Base-by-base conservation (phyloP, 2,329 filamentous ascomycete species). In the Aureobasidium mangrovei region DNA sequence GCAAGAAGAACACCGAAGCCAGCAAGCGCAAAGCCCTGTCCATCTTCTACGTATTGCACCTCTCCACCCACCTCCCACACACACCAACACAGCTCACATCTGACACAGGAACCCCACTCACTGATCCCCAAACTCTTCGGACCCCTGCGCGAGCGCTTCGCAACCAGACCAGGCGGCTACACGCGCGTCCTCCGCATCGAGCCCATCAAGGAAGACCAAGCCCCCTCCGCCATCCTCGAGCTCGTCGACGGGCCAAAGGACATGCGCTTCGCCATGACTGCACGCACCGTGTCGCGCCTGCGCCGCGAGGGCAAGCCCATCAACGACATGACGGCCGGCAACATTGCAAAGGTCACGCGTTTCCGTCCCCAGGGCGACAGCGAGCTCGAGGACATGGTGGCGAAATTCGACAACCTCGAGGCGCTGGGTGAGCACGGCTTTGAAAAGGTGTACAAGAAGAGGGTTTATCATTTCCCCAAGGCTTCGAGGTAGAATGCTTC, bases 241-340 rank as follows among this genome's bases (percentile, higher is more conserved):
- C 81, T 98, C 32, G 91, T 98, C 58, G 93, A 98, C 71, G 91
- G 91, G 35, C 89, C 90, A 33, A 86, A 85, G 68, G 93, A 98
- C 71, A 88, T 95, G 76, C 86, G 91, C 33, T 96, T 96, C 73
- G 88, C 89, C 64, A 84, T 97, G 80, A 95, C 91, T 2, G 93
- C 93, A 28, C 86, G 86, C 62, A 84, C 88, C 0, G 77, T 97
- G 5, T 88, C 88, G 41, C 78, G 83, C 29, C 67, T 77, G 56
- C 73, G 77, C 2, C 62, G 65, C 10, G 67, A 73, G 57, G 71
- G 82, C 38, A 76, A 80, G 49, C 68, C 74, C 2, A 73, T 87
- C 63, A 86, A 82, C 61, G 78, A 86, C 32, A 74, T 93, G 62
- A 96, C 91, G 33, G 74, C 76, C 55, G 77, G 80, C 65, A 97